Percentiles rank a stretch among this genome's conserved stretches.
phyloP scores from a whole-genome alignment of 192 early-diverging fungal genomes.

The Cladochytrium replicatum region DNA sequence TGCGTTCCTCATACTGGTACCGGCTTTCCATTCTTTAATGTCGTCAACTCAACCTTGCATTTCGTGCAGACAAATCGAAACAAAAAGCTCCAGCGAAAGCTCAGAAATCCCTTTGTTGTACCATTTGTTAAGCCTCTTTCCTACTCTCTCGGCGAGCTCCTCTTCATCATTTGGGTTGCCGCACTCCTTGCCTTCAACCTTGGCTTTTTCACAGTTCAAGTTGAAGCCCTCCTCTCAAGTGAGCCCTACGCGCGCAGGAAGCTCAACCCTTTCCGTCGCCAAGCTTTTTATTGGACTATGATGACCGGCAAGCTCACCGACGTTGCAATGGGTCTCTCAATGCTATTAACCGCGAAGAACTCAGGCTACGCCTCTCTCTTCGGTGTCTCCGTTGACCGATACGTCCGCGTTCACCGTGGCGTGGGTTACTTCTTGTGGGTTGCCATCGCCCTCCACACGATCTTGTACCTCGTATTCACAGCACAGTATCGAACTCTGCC shows the following conservation, averaged over 20 bases:
- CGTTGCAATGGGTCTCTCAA: slow-evolving; percentile 9
- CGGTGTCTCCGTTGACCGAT: slow-evolving; percentile 5
- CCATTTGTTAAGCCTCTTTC: too few species aligned
- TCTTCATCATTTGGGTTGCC: slow-evolving; percentile 5
- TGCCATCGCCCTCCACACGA: slow-evolving; percentile 2
- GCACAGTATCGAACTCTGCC: not conserved
- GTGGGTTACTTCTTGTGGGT: slow-evolving; percentile 14
- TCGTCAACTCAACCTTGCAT: too few species aligned
- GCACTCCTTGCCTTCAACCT: slow-evolving; percentile 4
- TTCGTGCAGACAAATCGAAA: too few species aligned
- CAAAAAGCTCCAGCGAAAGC: too few species aligned
- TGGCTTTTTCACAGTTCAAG: slow-evolving; percentile 1
- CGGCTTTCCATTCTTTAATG: too few species aligned
- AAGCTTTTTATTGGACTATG: not conserved
- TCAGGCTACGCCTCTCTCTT: slow-evolving; percentile 6
- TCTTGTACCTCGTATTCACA: not conserved
- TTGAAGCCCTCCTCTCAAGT: slow-evolving; percentile 1
- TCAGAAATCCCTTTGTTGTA: too few species aligned
- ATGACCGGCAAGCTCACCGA: slow-evolving; percentile 5
- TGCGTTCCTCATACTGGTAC: too few species aligned
- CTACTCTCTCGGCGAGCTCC: slow-evolving; percentile 11
- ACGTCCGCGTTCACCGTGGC: slow-evolving; percentile 16
- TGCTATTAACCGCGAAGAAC: slow-evolving; percentile 14
- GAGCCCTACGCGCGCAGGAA: too few species aligned
- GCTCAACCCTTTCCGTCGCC: too few species aligned